These are phyloP conservation scores for Elongisporangium anandrum DNA, from an alignment of 352 stramenopile species.

Conservation along the genomic window DNA sequence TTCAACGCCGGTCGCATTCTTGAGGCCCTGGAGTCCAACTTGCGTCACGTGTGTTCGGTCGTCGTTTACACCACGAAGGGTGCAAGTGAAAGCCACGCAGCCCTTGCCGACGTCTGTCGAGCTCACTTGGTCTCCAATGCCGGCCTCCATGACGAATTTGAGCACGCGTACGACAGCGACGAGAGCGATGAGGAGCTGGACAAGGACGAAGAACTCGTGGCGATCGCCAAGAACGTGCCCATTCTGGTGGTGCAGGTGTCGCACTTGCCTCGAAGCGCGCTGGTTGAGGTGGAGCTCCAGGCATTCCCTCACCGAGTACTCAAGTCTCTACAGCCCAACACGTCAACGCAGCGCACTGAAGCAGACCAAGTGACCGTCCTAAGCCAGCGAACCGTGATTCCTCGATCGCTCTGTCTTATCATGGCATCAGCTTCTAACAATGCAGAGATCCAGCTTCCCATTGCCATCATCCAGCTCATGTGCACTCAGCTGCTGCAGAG, in stretches of 20 bases:
- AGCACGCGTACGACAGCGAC: conserved; percentile 54
- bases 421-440: conserved; percentile 26
- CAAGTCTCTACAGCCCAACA: conserved; percentile 40
- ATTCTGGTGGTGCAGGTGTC: conserved; percentile 67
- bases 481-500: conserved; percentile 23
- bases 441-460: not conserved
- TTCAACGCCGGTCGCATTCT: conserved; percentile 63
- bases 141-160: conserved; percentile 46
- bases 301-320: conserved; percentile 62
- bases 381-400: conserved; percentile 30
- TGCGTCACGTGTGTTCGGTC: conserved; percentile 62
- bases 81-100: conserved; percentile 2
- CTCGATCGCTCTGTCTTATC: conserved; percentile 48
- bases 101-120: conserved; percentile 9
- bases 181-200: conserved; percentile 76
- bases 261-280: conserved; percentile 54
- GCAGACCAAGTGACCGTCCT: conserved; percentile 11
- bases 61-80: conserved; percentile 53
- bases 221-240: conserved; percentile 42
- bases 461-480: conserved; percentile 10
- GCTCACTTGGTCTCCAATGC: conserved; percentile 40
- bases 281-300: conserved; percentile 76
- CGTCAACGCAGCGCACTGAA: not conserved
- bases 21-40: conserved; percentile 74
- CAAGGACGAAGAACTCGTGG: conserved; percentile 40